Percentiles rank a stretch among this genome's conserved stretches.
Evolutionary conservation across 495 filamentous ascomycete species (phyloP).

Genomic region (Daldinia loculata): DNA sequence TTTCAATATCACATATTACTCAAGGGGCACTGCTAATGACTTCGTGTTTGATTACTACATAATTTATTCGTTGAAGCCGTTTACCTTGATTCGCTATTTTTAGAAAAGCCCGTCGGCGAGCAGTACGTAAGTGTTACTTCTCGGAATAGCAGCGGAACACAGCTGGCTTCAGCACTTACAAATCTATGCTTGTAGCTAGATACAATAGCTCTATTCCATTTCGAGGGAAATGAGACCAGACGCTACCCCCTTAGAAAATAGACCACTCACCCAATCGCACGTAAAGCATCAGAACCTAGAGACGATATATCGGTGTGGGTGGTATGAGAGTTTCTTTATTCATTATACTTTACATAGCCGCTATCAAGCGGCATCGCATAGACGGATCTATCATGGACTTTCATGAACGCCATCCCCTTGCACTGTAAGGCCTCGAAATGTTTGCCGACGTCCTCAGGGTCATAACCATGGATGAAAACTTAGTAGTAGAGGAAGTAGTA

Average conservation of each 20-base stretch:
- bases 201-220: too few species aligned
- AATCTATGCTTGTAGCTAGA: too few species aligned
- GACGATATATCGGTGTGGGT: slow-evolving; percentile 3
- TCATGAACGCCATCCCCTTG: slow-evolving; percentile 12
- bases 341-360: slow-evolving; percentile 28
- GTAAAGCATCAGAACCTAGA: neutral
- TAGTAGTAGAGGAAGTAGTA: neutral
- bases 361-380: slow-evolving; percentile 1
- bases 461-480: neutral
- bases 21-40: neutral
- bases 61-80: neutral
- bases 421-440: slow-evolving; percentile 2
- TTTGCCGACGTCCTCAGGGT: neutral
- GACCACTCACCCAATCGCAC: neutral
- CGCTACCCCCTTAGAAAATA: neutral
- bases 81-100: too few species aligned
- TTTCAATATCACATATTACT: neutral
- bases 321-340: slow-evolving; percentile 28
- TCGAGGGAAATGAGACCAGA: neutral
- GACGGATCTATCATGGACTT: neutral
- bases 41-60: neutral
- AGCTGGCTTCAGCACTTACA: too few species aligned
- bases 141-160: too few species aligned
- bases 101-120: too few species aligned
- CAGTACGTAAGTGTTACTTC: too few species aligned